These are phyloP conservation scores for Calonectria fujianensis DNA, from an alignment of 2,329 filamentous ascomycete genomes.

Conservation along the genomic window DNA sequence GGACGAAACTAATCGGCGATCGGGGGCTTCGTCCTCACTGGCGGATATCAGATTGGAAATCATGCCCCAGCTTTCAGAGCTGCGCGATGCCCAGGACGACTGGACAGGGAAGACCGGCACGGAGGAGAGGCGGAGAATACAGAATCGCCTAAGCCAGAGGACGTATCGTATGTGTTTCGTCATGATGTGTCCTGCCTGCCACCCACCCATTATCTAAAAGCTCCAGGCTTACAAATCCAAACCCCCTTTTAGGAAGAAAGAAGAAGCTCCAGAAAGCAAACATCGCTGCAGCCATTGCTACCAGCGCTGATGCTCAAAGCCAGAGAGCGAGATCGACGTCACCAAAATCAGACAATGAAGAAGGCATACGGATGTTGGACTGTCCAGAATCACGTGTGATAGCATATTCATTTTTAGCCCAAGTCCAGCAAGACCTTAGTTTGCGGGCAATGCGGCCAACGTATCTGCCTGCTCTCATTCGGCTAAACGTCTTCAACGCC, in stretches of 20 bases:
- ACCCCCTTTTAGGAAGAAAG: conserved; percentile 4
- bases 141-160: conserved; percentile 42
- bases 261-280: conserved; percentile 27
- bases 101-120: conserved; percentile 39
- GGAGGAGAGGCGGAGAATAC: conserved; percentile 35
- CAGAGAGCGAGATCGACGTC: neutral
- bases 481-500: conserved; percentile 38
- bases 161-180: conserved; percentile 34
- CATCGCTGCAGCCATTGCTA: neutral
- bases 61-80: conserved; percentile 32
- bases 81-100: conserved; percentile 34
- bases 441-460: conserved; percentile 20
- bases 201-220: neutral
- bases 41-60: neutral
- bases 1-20: neutral
- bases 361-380: conserved; percentile 1
- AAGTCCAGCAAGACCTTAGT: conserved; percentile 16
- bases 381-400: neutral
- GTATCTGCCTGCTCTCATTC: conserved; percentile 33
- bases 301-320: too few species aligned
- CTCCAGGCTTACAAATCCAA: conserved; percentile 7
- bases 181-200: neutral
- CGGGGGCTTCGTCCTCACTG: neutral
- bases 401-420: conserved; percentile 3
- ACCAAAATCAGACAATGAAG: neutral